Evolutionary conservation across 139 green algal species (phyloP), one percentile per base, ranked within the genome.

Genomic region (Pleodorina starrii): DNA sequence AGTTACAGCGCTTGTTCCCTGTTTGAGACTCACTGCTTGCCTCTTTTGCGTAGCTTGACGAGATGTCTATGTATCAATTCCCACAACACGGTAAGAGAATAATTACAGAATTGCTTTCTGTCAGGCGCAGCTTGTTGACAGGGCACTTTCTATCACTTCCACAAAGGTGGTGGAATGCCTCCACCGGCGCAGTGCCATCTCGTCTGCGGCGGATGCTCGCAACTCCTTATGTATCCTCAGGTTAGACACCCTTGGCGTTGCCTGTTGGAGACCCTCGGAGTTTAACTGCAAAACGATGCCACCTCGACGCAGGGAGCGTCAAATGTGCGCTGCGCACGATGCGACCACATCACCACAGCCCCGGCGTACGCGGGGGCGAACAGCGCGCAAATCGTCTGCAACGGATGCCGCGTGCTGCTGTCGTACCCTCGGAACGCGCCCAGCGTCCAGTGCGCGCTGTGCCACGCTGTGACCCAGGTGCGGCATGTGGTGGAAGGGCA

Each of bases 401-500:
- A 90, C 50, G 95, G 96, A n/a, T 99, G 97, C 87, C 89, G 96
- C 4, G 96, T 98, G 54, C 82, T 98, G 84, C 92, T 99, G 1
- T 96, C 97, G 71, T 99, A 99, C 82, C 94, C 98, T 0, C 94
- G 97, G 0, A 97, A 97, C 0, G 97, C 97, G 2, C 91, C 92
- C 32, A 97, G 95, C 86, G 97, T 99, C 38, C 97, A 99, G 85
- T 99, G 97, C 93, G 97, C 96, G 0, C 77, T 97, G n/a, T 99
- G 97, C 90, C 86, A 95, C 84, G 97, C 89, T 21, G 87, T 99
- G 16, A 99, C 96, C 54, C 94, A 96, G 89, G 92, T 95, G 85
- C 51, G 81, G 10, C 5, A 23, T 4, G 60, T 38, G 5, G n/a
- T 42, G 32, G 17, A 74, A 44, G 66, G 11, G n/a, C 11, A 21